These are phyloP conservation scores for Backusella macrospora DNA, from an alignment of 192 early-diverging fungal genomes.

Conservation along the genomic window DNA sequence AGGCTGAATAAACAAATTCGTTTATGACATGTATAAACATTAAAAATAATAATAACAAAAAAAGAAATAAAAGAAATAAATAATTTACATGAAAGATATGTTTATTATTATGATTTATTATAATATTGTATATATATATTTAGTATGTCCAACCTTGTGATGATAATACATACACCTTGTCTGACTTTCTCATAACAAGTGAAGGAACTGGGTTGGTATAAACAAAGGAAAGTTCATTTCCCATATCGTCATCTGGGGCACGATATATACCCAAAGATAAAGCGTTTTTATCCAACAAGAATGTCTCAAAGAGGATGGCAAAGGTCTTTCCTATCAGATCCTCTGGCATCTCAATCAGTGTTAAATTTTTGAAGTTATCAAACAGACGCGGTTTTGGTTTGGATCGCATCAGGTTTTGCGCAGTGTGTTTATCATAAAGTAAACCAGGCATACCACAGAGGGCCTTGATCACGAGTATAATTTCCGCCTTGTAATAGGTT, in stretches of 20 bases:
- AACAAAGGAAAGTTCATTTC: constrained; percentile 69
- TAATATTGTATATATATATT: background rate
- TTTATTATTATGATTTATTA: background rate
- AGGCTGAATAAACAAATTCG: background rate
- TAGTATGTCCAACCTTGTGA: constrained; percentile 18
- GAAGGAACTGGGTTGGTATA: constrained; percentile 68
- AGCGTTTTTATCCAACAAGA: constrained; percentile 55
- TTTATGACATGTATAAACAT: constrained; percentile 4
- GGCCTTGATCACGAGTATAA: constrained; percentile 62
- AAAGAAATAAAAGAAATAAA: background rate
- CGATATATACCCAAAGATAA: constrained; percentile 58
- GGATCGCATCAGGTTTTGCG: background rate
- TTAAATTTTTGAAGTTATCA: constrained; percentile 39
- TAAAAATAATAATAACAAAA: background rate
- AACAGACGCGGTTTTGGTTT: background rate
- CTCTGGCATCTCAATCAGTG: constrained; percentile 46
- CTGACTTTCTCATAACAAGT: constrained; percentile 53
- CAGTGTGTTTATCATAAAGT: constrained; percentile 13
- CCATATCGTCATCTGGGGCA: constrained; percentile 44
- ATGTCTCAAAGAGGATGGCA: constrained; percentile 49
- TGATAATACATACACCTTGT: constrained; percentile 62
- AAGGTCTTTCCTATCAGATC: constrained; percentile 54
- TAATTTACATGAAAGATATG: background rate
- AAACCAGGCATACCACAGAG: constrained; percentile 59
- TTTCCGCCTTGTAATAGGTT: constrained; percentile 56